Base-by-base conservation (phyloP, 768 basidiomycete genomes). In the Xerocomellus dryophilus region DNA sequence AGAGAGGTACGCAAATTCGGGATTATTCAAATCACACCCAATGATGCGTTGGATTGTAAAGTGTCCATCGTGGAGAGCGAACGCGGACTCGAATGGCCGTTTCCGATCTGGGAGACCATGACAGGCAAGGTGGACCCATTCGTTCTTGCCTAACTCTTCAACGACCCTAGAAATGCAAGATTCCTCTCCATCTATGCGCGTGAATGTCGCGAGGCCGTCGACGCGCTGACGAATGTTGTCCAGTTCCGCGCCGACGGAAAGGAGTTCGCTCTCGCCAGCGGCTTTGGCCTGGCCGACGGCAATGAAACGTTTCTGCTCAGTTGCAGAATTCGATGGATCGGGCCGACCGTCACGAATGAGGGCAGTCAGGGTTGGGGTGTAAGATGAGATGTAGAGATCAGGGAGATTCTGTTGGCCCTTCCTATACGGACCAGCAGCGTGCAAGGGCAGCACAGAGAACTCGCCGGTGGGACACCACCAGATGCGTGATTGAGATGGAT, bases 91-190 rank as follows among this genome's bases (percentile, higher is more conserved):
- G 21, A 65, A 60, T 2, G 67, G 64, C 7, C 54, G 43, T 11
- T 5, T 21, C 5, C 5, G 14, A 7, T 56, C 43, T 12, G 52
- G 56, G 23, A 42, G n/a, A 5, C 62, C 67, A 34, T 69, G 68
- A 21, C 68, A 69, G 0, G 66, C 61, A 18, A 69, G 51, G 32
- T 69, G 68, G 2, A 63, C 62, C 67, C 66, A 69, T 1, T 44
- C 23, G 20, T 17, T 27, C 31, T 42, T 40, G 12, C 39, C 3
- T 1, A 55, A 20, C 15, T 38, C 47, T 5, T 53, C 32, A 0
- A 53, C n/a, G 2, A 65, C 55, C 18, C 41, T 23, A 4, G 41
- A 17, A 7, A 46, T 41, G 4, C 23, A 35, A 12, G 50, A 45
- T 7, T 34, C 51, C 14, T 29, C 7, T 5, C 43, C 54, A 15